Conservation (phyloP, 805 yeast genomes). For the Jamesozyma jinghongensis region DNA sequence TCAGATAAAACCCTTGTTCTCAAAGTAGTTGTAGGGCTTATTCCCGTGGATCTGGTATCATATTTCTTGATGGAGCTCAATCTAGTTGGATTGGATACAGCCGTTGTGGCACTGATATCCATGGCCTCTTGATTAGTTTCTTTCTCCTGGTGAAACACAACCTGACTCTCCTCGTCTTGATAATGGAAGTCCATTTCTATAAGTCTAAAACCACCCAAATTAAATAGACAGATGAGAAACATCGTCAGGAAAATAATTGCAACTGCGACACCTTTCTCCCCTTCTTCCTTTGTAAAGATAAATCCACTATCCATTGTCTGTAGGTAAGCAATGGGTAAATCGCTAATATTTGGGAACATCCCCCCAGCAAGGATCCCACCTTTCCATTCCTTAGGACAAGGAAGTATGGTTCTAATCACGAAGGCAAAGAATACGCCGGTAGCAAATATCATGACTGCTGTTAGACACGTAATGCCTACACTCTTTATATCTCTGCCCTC, state of each 20-base stretch:
- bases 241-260: conserved; percentile 67
- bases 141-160: not conserved
- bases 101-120: too few species aligned
- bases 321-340: conserved; percentile 67
- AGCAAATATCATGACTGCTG: conserved; percentile 42
- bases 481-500: conserved; percentile 56
- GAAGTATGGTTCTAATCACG: conserved; percentile 22
- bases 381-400: conserved; percentile 57
- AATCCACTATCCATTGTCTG: conserved; percentile 59
- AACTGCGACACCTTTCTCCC: conserved; percentile 72
- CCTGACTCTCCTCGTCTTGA: conserved; percentile 17
- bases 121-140: not conserved
- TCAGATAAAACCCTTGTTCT: too few species aligned
- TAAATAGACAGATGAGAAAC: conserved; percentile 60
- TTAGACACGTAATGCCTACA: conserved; percentile 53
- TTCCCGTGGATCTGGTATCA: too few species aligned
- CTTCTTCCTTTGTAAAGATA: conserved; percentile 49
- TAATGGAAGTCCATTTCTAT: conserved; percentile 59
- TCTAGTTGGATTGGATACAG: too few species aligned
- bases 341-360: conserved; percentile 64
- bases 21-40: too few species aligned
- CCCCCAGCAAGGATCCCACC: conserved; percentile 67
- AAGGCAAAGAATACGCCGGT: conserved; percentile 43
- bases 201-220: conserved; percentile 64
- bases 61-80: not conserved